phyloP scores from a whole-genome alignment of 2,329 filamentous ascomycete species.

The Bipolaris zeicola region DNA sequence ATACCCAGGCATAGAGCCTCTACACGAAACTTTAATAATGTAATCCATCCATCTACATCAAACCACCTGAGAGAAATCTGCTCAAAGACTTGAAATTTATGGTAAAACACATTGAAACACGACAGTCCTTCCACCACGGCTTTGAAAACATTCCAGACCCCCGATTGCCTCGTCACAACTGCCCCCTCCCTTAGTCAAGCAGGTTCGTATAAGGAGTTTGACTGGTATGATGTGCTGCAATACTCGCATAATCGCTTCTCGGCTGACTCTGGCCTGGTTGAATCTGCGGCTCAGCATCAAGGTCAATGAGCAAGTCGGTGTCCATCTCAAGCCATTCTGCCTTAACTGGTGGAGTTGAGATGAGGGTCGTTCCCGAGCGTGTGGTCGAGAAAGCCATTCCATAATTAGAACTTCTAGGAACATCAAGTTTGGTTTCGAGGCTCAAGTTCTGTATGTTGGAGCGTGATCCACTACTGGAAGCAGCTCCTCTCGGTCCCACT shows the following conservation, averaged over 20 bases:
- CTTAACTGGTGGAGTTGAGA: conserved; percentile 24
- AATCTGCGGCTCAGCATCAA: conserved; percentile 10
- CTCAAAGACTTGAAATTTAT: not conserved
- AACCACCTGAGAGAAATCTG: not conserved
- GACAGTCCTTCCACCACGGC: not conserved
- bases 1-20: conserved; percentile 17
- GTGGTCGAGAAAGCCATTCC: not conserved
- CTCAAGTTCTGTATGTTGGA: conserved; percentile 6
- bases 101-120: not conserved
- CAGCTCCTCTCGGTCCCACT: conserved; percentile 10
- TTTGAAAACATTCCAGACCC: not conserved
- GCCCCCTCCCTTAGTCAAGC: conserved; percentile 16
- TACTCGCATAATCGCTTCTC: conserved; percentile 5
- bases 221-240: conserved; percentile 1
- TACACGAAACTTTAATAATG: not conserved
- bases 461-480: not conserved
- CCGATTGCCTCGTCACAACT: not conserved
- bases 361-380: conserved; percentile 11
- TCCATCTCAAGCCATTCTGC: conserved; percentile 13
- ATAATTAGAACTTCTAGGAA: not conserved
- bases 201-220: conserved; percentile 12
- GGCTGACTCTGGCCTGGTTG: not conserved
- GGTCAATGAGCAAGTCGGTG: conserved; percentile 26
- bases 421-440: conserved; percentile 9
- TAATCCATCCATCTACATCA: not conserved